phyloP scores from a whole-genome alignment of 228 moss, liverwort and hornwort genomes.

The Sphagnum fallax region DNA sequence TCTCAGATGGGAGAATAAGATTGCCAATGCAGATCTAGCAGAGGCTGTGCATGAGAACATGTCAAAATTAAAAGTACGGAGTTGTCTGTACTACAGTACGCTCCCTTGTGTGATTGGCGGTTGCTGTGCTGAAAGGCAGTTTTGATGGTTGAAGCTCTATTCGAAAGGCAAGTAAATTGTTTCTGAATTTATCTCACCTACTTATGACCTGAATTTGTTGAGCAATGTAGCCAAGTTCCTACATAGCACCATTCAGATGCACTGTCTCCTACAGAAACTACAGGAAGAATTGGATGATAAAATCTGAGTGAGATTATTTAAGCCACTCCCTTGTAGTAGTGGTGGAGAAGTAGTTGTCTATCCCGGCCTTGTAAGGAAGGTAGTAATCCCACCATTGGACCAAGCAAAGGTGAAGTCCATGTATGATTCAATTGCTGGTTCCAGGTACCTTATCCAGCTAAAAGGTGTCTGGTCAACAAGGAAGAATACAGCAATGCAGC shows the following conservation, averaged over 20 bases:
- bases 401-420: too few relatives aligned
- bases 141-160: slow-evolving; percentile 4
- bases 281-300: background rate
- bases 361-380: background rate
- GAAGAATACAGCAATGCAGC: background rate
- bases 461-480: background rate
- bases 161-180: background rate
- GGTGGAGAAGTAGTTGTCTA: background rate
- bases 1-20: slow-evolving; percentile 11
- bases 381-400: too few relatives aligned
- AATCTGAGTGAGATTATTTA: background rate
- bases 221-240: slow-evolving; percentile 6
- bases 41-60: slow-evolving; percentile 2
- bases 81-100: background rate
- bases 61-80: slow-evolving; percentile 2
- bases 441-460: slow-evolving; percentile 11
- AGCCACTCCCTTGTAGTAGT: background rate
- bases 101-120: slow-evolving; percentile 13
- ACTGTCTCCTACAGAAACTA: slow-evolving; percentile 10
- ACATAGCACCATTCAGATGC: slow-evolving; percentile 9
- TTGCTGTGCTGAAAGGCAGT: background rate
- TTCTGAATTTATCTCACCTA: background rate
- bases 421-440: slow-evolving; percentile 4
- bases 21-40: background rate
- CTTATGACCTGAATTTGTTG: background rate